These are phyloP conservation scores for Fraxinus anomala DNA, from an alignment of 257 asterid species.

Conservation along the genomic window DNA sequence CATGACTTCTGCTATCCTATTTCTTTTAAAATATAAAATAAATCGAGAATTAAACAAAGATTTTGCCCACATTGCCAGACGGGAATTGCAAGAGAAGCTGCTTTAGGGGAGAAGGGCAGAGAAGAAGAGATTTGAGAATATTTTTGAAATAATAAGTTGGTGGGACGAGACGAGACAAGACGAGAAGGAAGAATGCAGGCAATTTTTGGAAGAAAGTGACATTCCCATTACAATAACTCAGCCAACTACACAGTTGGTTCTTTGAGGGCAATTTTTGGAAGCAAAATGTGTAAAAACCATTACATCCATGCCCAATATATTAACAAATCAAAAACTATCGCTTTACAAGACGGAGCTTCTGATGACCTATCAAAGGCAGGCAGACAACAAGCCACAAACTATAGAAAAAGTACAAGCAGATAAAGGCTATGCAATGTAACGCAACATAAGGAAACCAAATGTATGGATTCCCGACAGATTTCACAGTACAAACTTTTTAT, in stretches of 20 bases:
- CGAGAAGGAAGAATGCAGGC: too few species aligned
- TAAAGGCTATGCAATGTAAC: slow-evolving; percentile 19
- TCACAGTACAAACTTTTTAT: background rate
- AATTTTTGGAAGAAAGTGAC: too few species aligned
- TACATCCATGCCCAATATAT: background rate
- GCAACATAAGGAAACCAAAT: slow-evolving; percentile 8
- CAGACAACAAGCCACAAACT: background rate
- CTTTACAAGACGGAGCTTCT: background rate
- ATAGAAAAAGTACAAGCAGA: slow-evolving; percentile 23
- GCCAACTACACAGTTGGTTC: too few species aligned
- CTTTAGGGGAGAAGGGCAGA: background rate
- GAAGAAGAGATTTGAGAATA: background rate
- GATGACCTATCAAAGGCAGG: slow-evolving; percentile 11
- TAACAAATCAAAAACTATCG: slow-evolving; percentile 1
- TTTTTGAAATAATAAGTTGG: too few species aligned
- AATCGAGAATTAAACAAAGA: too few species aligned
- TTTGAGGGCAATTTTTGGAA: background rate
- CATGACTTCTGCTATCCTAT: too few species aligned
- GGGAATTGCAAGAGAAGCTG: too few species aligned
- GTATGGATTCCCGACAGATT: background rate
- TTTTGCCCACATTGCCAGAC: too few species aligned
- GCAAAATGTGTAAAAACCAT: background rate
- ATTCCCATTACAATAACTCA: too few species aligned
- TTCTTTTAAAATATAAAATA: too few species aligned
- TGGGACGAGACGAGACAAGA: too few species aligned